Evolutionary conservation across 2,329 filamentous ascomycete genomes (phyloP), one percentile per base, ranked within the genome.

Genomic region (Colletotrichum graminicola): DNA sequence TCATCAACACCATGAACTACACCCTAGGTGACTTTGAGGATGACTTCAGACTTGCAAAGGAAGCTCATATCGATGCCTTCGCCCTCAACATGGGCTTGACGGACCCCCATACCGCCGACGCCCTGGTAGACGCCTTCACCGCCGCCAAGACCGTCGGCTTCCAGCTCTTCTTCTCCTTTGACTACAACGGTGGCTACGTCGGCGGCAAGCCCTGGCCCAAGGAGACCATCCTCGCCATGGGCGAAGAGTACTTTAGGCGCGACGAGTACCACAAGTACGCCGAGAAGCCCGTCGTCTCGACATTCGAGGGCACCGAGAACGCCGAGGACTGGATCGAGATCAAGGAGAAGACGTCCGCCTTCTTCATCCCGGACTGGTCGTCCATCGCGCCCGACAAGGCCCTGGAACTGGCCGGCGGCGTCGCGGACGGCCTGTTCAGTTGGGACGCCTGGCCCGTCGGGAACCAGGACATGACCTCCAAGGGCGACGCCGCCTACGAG

Each of bases 331-430:
- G 85, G 85, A 32, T 67, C 11, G 74, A 73, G 4, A 84, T 86
- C 76, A 86, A 84, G 68, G 73, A 75, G 21, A 74, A 76, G 23
- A 80, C 80, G 1, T 76, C 76, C 10, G 80, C 80, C 66, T 84
- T 83, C 74, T 82, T 85, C 69, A 80, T 87, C 1, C 86, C 85
- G 0, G 82, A 84, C 62, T 87, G 81, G 79, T 79, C 81, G 0
- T 81, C 79, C 39, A 74, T 81, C 3, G 82, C 83, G 1, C 77
- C 78, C 3, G 67, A 75, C 12, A 21, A 66, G 8, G 75, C 79
- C 51, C 32, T 71, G 41, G 11, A 12, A 12, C 45, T 73, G 29
- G 66, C 34, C 2, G 47, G 23, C 41, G 75, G 75, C 45, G 73
- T 75, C 5, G 72, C 76, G 10, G 81, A 83, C 70, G 81, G 81